These are phyloP conservation scores for Apiospora rasikravindrae DNA, from an alignment of 2,329 filamentous ascomycete species.

Conservation along the genomic window DNA sequence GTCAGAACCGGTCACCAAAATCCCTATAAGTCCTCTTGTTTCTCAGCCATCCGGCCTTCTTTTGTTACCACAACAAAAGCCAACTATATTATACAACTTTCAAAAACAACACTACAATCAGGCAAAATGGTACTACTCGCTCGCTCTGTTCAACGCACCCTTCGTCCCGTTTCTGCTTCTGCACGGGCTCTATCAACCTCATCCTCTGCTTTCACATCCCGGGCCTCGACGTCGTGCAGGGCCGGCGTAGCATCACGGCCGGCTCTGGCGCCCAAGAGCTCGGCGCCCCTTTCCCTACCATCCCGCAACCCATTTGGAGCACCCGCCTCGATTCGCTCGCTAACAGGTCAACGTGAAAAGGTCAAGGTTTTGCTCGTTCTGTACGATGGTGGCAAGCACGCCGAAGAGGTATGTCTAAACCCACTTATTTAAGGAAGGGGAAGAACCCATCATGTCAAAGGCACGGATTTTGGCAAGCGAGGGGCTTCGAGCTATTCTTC, in stretches of 20 bases:
- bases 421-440: not conserved
- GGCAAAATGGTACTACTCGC: constrained; percentile 61
- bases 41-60: not conserved
- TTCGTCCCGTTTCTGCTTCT: constrained; percentile 29
- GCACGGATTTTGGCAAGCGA: not conserved
- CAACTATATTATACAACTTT: not conserved
- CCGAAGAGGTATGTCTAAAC: constrained; percentile 70
- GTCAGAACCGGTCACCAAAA: not conserved
- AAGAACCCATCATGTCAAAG: not conserved
- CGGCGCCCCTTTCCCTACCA: constrained; percentile 55
- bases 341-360: constrained; percentile 63
- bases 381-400: constrained; percentile 91
- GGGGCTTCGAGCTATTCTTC: not conserved
- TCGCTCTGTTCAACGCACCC: constrained; percentile 56
- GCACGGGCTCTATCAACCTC: constrained; percentile 34
- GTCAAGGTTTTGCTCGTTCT: constrained; percentile 94
- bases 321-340: constrained; percentile 64
- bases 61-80: not conserved
- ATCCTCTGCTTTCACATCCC: constrained; percentile 34
- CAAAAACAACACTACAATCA: not conserved
- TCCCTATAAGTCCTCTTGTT: not conserved
- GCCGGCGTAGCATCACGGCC: constrained; percentile 34
- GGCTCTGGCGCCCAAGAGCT: constrained; percentile 29
- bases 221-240: constrained; percentile 30
- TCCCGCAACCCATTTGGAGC: constrained; percentile 26